Conservation (phyloP, 2,329 filamentous ascomycete species). For the Madurella mycetomatis region DNA sequence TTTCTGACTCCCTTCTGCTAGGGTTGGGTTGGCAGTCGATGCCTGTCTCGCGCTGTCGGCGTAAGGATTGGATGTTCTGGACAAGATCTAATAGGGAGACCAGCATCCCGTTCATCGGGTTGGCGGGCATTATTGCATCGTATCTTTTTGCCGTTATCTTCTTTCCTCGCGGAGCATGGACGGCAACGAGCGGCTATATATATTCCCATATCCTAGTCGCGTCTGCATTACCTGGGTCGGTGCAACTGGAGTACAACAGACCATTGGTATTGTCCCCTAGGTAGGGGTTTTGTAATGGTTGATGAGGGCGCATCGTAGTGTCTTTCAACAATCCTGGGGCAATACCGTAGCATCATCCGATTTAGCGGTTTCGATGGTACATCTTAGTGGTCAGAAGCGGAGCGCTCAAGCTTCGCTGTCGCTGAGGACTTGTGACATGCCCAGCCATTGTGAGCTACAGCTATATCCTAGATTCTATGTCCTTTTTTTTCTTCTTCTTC, state of each 20-base stretch:
- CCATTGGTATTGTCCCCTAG: neutral
- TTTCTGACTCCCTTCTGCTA: constrained; percentile 32
- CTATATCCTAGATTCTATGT: too few relatives aligned
- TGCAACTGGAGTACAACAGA: neutral
- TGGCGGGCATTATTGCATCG: neutral
- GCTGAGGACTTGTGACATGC: too few relatives aligned
- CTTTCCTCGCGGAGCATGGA: constrained; percentile 10
- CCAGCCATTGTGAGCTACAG: too few relatives aligned
- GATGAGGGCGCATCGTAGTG: too few relatives aligned
- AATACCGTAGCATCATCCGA: too few relatives aligned
- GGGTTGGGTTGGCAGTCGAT: constrained; percentile 80
- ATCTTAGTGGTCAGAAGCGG: too few relatives aligned
- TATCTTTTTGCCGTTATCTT: neutral
- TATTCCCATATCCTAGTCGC: constrained; percentile 12
- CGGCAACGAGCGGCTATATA: constrained; percentile 9
- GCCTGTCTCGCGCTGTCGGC: constrained; percentile 69
- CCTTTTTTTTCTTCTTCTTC: too few relatives aligned
- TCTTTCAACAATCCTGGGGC: too few relatives aligned
- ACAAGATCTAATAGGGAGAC: neutral
- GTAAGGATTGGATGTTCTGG: constrained; percentile 21
- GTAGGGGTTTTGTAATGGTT: neutral
- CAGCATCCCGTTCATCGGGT: neutral
- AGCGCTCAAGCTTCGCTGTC: too few relatives aligned
- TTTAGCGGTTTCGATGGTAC: too few relatives aligned
- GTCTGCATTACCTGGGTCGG: constrained; percentile 12